Base-by-base conservation (phyloP, 352 stramenopile species). In the Pythium brachiatum region DNA sequence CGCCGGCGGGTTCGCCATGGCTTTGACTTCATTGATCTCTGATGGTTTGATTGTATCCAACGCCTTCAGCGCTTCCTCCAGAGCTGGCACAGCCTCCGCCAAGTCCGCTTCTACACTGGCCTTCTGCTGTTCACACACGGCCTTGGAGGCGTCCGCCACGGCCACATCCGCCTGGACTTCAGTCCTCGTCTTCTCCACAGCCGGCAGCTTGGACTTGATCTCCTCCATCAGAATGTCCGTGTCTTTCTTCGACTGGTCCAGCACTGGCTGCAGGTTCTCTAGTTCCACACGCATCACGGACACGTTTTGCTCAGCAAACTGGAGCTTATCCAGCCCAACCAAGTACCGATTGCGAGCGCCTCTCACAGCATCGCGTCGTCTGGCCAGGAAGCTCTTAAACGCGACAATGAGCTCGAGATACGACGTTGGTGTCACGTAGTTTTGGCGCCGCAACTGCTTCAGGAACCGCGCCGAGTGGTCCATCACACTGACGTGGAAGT, bases 391-490 rank as follows among this genome's bases (percentile, higher is more conserved):
- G 15, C 77, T 87, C 72, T 98, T 98, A 72, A 98, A 98, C 0
- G 92, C 90, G 15, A 96, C 71, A 38, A 98, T 98, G 16, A 98
- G 79, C 68, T 98, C 95, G 8, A 98, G 63, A 65, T 98, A 98
- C 32, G 82, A 97, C 9, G 95, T 98, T 12, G 95, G 95, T 6
- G 95, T 98, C 23, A 98, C 94, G 60, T 98, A 98, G 62, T 98
- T 98, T 54, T 96, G 86, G 0, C 95, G 85, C 21, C 90, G 77
- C 34, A 97, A 64, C 38, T 82, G 75, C 53, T 88, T 76, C 1
- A 94, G 62, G 48, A 98, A 98, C 16, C 81, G 75, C 38, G 78
- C 73, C 18, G 88, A 96, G 29, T 97, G 83, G 2, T 89, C 78
- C 65, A 92, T 88, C 13, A 95, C 89, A 44, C 89, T 93, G 20